These are phyloP conservation scores for Prunella vulgaris DNA, from an alignment of 257 asterid genomes.

Conservation along the genomic window DNA sequence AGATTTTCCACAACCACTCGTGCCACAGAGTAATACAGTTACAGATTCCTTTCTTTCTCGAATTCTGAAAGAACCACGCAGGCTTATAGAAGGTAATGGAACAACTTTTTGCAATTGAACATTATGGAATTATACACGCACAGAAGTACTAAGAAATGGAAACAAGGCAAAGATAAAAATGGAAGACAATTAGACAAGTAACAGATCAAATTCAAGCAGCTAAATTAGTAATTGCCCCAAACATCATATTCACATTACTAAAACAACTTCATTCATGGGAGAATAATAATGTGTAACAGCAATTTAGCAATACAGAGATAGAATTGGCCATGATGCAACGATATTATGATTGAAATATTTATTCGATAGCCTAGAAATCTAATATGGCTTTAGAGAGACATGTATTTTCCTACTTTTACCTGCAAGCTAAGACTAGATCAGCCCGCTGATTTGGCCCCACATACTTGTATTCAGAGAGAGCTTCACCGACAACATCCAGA, in stretches of 20 bases:
- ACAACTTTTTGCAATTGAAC: slow-evolving; percentile 7
- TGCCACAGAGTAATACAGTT: slow-evolving; percentile 86
- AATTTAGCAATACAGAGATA: neutral
- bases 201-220: neutral
- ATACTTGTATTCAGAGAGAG: slow-evolving; percentile 90
- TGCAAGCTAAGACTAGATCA: slow-evolving; percentile 87
- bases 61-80: slow-evolving; percentile 48
- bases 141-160: neutral
- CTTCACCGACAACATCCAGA: slow-evolving; percentile 76
- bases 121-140: neutral
- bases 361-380: slow-evolving; percentile 8
- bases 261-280: neutral
- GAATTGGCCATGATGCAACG: neutral
- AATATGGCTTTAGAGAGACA: neutral
- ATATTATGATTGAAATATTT: neutral
- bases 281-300: slow-evolving; percentile 6
- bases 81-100: slow-evolving; percentile 9
- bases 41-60: slow-evolving; percentile 92
- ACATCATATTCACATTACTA: neutral
- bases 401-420: slow-evolving; percentile 44
- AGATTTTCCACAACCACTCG: slow-evolving; percentile 99
- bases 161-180: neutral
- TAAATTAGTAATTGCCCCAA: neutral
- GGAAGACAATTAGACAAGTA: neutral
- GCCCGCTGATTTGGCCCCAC: slow-evolving; percentile 96